Evolutionary conservation across 2,329 filamentous ascomycete genomes (phyloP).

Genomic region (Arthrocladium fulminans): DNA sequence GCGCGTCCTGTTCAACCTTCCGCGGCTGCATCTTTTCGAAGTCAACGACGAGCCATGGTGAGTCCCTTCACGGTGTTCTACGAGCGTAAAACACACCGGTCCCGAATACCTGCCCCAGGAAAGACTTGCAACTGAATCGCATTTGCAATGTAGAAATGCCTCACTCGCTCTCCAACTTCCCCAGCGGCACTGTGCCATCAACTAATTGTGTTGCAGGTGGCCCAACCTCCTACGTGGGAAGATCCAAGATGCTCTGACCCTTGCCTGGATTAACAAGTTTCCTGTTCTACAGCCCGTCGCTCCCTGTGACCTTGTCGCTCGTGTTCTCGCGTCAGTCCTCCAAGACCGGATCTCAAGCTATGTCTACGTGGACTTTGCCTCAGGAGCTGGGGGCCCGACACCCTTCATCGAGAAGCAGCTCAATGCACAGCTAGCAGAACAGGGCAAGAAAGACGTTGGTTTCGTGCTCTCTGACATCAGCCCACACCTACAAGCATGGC

Average conservation of each 20-base stretch:
- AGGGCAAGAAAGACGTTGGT: constrained; percentile 30
- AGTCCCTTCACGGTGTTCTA: neutral
- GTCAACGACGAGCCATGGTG: constrained; percentile 60
- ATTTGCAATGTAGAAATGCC: neutral
- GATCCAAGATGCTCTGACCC: constrained; percentile 56
- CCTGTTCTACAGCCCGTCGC: constrained; percentile 50
- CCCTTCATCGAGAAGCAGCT: constrained; percentile 53
- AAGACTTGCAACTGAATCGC: no score
- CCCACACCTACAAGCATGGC: constrained; percentile 55
- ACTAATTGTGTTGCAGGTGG: constrained; percentile 42
- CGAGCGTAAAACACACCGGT: neutral
- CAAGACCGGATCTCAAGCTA: constrained; percentile 42
- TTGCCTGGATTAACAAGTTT: constrained; percentile 53
- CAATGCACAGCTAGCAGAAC: constrained; percentile 34
- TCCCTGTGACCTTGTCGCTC: constrained; percentile 53
- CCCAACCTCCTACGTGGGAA: constrained; percentile 49
- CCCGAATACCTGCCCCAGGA: no score
- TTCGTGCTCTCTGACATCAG: constrained; percentile 61
- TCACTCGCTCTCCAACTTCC: neutral
- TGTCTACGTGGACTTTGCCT: constrained; percentile 66
- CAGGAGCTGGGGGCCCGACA: constrained; percentile 63
- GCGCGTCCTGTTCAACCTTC: constrained; percentile 8
- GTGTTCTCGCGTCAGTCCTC: constrained; percentile 46
- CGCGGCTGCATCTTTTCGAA: constrained; percentile 50
- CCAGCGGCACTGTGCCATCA: neutral